Conservation (phyloP, 495 filamentous ascomycete genomes). For the Entonaema liquescens region DNA sequence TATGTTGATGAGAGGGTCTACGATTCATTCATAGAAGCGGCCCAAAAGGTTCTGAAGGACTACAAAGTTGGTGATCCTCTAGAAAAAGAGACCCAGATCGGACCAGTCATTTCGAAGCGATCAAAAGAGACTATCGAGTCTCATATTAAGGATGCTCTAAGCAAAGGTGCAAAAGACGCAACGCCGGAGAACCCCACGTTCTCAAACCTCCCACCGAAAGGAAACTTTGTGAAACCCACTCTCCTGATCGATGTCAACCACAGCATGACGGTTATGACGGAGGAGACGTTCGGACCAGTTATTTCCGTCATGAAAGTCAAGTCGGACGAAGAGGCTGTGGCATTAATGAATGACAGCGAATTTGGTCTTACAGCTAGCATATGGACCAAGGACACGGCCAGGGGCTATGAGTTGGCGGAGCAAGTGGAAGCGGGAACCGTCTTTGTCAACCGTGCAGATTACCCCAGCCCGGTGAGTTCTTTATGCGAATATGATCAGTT, state of each 20-base stretch:
- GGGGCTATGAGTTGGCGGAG: constrained; percentile 80
- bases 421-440: constrained; percentile 92
- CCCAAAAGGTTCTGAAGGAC: constrained; percentile 81
- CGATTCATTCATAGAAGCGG: constrained; percentile 77
- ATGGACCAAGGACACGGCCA: constrained; percentile 89
- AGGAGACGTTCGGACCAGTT: constrained; percentile 95
- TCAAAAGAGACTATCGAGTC: constrained; percentile 77
- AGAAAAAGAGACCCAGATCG: constrained; percentile 79
- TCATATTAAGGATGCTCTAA: constrained; percentile 85
- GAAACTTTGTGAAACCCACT: constrained; percentile 87
- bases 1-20: constrained; percentile 89
- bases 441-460: constrained; percentile 95
- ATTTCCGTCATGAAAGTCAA: constrained; percentile 95
- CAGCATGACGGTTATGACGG: constrained; percentile 87
- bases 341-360: constrained; percentile 93
- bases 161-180: constrained; percentile 81
- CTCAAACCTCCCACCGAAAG: constrained; percentile 67
- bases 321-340: constrained; percentile 80
- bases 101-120: constrained; percentile 83
- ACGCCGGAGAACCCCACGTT: constrained; percentile 87
- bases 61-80: constrained; percentile 91
- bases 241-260: constrained; percentile 85
- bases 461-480: constrained; percentile 82
- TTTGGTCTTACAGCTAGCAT: constrained; percentile 97
- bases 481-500: constrained; percentile 13